These are phyloP conservation scores for Ganoderma lingzhi DNA, from an alignment of 1,284 basidiomycete species.

Conservation along the genomic window DNA sequence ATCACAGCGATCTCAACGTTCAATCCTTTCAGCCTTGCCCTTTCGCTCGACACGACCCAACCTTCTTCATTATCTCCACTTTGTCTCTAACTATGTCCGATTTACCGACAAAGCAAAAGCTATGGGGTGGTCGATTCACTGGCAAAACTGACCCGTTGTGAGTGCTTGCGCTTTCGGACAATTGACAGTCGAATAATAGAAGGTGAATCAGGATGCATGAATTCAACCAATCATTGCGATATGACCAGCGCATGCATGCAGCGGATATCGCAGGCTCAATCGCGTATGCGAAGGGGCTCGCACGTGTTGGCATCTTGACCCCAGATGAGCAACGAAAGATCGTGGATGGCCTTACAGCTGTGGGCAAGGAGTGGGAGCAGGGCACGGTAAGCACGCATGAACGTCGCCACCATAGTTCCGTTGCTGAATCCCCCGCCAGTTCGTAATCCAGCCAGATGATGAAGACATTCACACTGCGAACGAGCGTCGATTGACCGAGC, in stretches of 20 bases:
- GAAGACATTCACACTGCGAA: constrained; percentile 99
- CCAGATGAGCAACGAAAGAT: constrained; percentile 80
- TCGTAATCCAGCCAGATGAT: constrained; percentile 81
- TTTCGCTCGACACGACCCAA: background rate
- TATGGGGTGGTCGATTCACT: constrained; percentile 92
- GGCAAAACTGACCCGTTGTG: constrained; percentile 89
- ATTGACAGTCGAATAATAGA: background rate
- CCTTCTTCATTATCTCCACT: background rate
- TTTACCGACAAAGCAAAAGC: constrained; percentile 78
- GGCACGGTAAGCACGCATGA: constrained; percentile 61
- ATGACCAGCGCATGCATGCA: constrained; percentile 93
- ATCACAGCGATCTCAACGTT: background rate
- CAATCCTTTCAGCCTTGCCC: background rate
- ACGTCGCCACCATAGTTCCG: background rate
- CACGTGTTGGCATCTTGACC: constrained; percentile 83
- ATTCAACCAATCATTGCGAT: constrained; percentile 95
- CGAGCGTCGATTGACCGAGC: constrained; percentile 92
- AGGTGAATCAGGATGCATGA: constrained; percentile 81
- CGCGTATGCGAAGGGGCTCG: constrained; percentile 91
- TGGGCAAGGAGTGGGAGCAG: constrained; percentile 87
- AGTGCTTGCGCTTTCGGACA: constrained; percentile 36
- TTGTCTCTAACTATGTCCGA: constrained; percentile 51
- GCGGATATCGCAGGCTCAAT: constrained; percentile 95
- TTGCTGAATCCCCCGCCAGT: constrained; percentile 51
- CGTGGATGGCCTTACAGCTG: constrained; percentile 78